These are phyloP conservation scores for Pichia ethanolica DNA, from an alignment of 805 yeast genomes.

Conservation along the genomic window DNA sequence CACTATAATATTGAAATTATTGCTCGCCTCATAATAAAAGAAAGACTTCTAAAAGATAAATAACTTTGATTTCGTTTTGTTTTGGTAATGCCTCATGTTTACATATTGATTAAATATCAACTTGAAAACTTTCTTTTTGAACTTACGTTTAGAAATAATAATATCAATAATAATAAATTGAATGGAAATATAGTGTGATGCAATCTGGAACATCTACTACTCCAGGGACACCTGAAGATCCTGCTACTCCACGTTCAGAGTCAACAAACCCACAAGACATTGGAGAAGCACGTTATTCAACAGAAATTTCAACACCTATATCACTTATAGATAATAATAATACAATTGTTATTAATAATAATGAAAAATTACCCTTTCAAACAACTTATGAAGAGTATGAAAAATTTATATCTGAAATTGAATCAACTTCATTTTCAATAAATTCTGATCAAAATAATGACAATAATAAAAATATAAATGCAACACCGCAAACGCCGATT, in stretches of 20 bases:
- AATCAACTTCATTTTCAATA: neutral
- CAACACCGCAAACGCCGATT: slow-evolving; percentile 1
- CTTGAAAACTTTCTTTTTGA: too few relatives aligned
- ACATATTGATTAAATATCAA: too few relatives aligned
- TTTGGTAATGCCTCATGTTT: too few relatives aligned
- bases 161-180: too few relatives aligned
- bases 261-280: neutral
- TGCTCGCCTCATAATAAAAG: too few relatives aligned
- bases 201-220: too few relatives aligned
- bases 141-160: too few relatives aligned
- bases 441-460: neutral
- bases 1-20: too few relatives aligned
- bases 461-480: neutral
- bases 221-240: neutral
- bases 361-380: slow-evolving; percentile 2
- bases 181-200: too few relatives aligned
- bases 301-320: neutral
- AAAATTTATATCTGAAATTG: slow-evolving; percentile 2
- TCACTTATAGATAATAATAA: neutral
- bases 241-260: too few relatives aligned
- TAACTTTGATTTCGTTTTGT: too few relatives aligned
- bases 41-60: too few relatives aligned
- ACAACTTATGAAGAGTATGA: slow-evolving; percentile 12
- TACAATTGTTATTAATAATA: neutral
- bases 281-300: neutral